Conservation (phyloP, 2,329 filamentous ascomycete genomes). For the Colletotrichum coccodes region DNA sequence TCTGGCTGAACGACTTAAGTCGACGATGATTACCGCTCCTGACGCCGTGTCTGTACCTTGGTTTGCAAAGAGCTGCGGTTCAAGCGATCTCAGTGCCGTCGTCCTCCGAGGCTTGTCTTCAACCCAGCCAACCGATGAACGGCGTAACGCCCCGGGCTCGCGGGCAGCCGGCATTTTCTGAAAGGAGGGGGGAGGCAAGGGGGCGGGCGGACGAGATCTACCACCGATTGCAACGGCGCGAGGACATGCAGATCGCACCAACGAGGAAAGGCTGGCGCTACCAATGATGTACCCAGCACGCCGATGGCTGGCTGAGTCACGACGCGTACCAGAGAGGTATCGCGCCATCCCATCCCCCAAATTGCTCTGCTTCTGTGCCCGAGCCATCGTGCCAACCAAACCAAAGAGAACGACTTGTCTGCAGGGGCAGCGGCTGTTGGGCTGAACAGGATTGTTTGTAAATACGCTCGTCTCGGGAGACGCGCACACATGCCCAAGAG, state of each 20-base stretch:
- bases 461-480: constrained; percentile 24
- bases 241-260: constrained; percentile 6
- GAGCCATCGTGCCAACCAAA: constrained; percentile 18
- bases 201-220: constrained; percentile 13
- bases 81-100: constrained; percentile 10
- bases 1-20: neutral
- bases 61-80: neutral
- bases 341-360: neutral
- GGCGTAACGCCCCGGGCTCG: constrained; percentile 24
- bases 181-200: constrained; percentile 1
- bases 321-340: constrained; percentile 7
- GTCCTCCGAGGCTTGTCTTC: neutral
- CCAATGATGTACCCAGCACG: constrained; percentile 2
- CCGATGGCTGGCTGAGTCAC: neutral
- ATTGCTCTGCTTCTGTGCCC: constrained; percentile 8
- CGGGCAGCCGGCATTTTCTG: neutral
- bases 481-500: constrained; percentile 14
- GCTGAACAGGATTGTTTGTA: constrained; percentile 10
- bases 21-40: neutral
- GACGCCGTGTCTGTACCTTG: no score
- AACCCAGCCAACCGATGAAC: neutral
- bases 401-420: neutral
- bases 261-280: constrained; percentile 9
- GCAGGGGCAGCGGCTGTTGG: constrained; percentile 28
- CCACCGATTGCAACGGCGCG: constrained; percentile 24